Evolutionary conservation across 371 early-diverging fungal genomes (phyloP).

Genomic region (Mortierella sp.): DNA sequence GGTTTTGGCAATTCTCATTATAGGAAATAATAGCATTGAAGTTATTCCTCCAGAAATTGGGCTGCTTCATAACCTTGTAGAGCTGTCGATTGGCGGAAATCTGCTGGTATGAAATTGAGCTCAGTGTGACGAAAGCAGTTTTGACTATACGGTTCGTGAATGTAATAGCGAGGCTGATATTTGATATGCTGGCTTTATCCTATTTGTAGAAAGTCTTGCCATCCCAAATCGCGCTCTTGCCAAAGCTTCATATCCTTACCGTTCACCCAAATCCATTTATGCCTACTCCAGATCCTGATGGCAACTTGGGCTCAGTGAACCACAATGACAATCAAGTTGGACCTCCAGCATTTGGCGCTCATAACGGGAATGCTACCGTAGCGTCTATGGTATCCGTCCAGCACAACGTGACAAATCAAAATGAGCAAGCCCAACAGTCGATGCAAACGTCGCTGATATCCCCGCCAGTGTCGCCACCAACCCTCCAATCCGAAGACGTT

Average conservation of each 20-base stretch:
- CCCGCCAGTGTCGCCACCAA: background rate
- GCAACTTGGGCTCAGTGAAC: background rate
- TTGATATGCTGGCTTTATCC: background rate
- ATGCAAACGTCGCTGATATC: background rate
- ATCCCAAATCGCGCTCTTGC: constrained; percentile 33
- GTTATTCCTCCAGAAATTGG: constrained; percentile 68
- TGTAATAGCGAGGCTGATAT: background rate
- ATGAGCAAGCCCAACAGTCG: background rate
- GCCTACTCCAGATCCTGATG: constrained; percentile 9
- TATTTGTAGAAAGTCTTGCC: constrained; percentile 35
- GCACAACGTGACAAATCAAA: background rate
- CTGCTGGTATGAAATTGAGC: constrained; percentile 55
- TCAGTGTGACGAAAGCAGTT: background rate
- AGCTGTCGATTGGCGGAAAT: constrained; percentile 71
- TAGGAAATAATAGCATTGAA: constrained; percentile 65
- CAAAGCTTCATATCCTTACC: constrained; percentile 47
- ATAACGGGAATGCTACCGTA: background rate
- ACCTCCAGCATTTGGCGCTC: background rate
- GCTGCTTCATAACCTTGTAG: constrained; percentile 66
- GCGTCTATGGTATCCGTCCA: background rate
- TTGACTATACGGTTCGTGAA: background rate
- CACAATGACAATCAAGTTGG: no score
- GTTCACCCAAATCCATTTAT: constrained; percentile 51
- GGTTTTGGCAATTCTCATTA: background rate
- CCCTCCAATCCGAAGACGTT: constrained; percentile 11